Base-by-base conservation (phyloP, 2,329 filamentous ascomycete genomes). In the Aspergillus quadricinctus region DNA sequence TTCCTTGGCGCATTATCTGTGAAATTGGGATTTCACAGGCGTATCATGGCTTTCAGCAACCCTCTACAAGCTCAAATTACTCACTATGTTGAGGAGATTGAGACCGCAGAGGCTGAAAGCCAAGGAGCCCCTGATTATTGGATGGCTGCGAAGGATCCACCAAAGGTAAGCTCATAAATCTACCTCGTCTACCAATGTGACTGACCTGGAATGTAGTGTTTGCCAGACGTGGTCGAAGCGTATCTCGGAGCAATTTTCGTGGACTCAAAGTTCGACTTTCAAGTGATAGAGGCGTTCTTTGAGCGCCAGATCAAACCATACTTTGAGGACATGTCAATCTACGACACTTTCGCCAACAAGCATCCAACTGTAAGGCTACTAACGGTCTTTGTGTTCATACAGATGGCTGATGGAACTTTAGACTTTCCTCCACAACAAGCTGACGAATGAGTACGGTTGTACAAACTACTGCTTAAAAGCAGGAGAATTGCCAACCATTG, bases 161-260 rank as follows among this genome's bases (percentile, higher is more conserved):
- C 77, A 6, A 79, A 79, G 67, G 75, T 73, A 66, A 23, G 21
- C 25, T 25, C 35, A 11, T 37, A 27, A 52, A 21, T 19, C 8
- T 21, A 17, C 19, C 14, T 49, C 9, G 19, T 14, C 35, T 35
- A 35, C 49, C 56, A 48, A 60, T 14, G 7, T 58, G 11, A 57
- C 14, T 5, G 0, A 19, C 37, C 14, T 27, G 29, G 37, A 77
- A 31, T 29, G 76, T 53, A 80, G 75, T 86, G 82, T 53, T 83
- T 97, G 5, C 85, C 92, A 0, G 94, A 99, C 71, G 84, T 96
- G 40, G 80, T 97, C 3, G 94, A 99, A 78, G 85, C 93, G 0
- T 94, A 92, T 65, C 77, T 97, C 2, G 94, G 92, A 1, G 93
- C 93, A 21, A 81, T 97, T 23, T 97, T 97, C 69, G 88, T 99